Conservation (phyloP, 73 alveolate genomes). For the Paramecium sonneborni region DNA sequence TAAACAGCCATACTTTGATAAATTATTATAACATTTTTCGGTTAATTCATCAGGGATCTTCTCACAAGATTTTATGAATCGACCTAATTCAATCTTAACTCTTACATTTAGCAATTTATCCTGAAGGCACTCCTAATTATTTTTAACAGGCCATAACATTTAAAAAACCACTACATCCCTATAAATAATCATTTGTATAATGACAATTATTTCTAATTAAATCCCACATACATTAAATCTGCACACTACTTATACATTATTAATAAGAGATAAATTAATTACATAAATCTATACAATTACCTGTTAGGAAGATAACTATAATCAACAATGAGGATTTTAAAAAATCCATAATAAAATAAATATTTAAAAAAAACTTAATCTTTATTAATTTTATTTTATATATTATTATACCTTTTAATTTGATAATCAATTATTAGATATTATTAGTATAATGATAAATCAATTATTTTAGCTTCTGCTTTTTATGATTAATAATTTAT, state of each 20-base stretch:
- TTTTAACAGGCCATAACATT: background rate
- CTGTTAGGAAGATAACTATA: background rate
- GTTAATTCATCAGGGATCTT: background rate
- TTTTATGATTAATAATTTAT: too few species aligned
- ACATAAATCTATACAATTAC: background rate
- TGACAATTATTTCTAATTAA: background rate
- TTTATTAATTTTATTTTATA: too few species aligned
- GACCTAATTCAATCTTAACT: background rate
- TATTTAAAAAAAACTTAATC: too few species aligned
- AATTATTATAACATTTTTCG: background rate
- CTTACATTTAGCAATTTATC: background rate
- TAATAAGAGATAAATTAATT: background rate
- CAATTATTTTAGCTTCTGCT: too few species aligned
- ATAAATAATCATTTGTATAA: background rate
- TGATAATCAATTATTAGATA: too few species aligned
- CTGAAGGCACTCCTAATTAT: background rate
- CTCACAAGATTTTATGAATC: background rate
- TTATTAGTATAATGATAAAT: too few species aligned
- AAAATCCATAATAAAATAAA: background rate
- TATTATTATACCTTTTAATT: too few species aligned
- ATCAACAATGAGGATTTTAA: background rate
- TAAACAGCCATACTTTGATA: constrained; percentile 47
- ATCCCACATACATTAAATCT: constrained; percentile 5
- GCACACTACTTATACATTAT: background rate
- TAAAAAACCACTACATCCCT: background rate